Base-by-base conservation (phyloP, 31 red algal species). In the Pterothamnion heteromorphum region DNA sequence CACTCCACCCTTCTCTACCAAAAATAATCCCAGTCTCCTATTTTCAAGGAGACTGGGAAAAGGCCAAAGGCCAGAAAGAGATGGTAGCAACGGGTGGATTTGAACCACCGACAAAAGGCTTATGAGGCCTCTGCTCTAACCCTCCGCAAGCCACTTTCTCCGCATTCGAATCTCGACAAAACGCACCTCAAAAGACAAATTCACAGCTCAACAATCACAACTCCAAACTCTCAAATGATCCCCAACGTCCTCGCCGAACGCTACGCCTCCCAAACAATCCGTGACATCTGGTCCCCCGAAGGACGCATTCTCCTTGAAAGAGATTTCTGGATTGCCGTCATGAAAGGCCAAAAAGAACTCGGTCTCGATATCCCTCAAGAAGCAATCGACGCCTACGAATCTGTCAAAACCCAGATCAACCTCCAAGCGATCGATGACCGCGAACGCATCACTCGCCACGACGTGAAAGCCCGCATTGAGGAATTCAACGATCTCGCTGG, bases 181-280 rank as follows among this genome's bases (percentile, higher is more conserved):
- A 64, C n/a, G n/a, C n/a, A n/a, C n/a, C n/a, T n/a, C n/a, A n/a
- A n/a, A n/a, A n/a, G n/a, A n/a, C n/a, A n/a, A n/a, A n/a, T n/a
- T n/a, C n/a, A n/a, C n/a, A n/a, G n/a, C n/a, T n/a, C n/a, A n/a
- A n/a, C n/a, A n/a, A n/a, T n/a, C n/a, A 64, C 51, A 64, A 9
- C n/a, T n/a, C 51, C 14, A 9, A 64, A n/a, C 51, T 18, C n/a
- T 9, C 9, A 9, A 18, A n/a, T n/a, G 14, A 64, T 64, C 9
- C 51, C 51, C n/a, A 64, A 83, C 30, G 80, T 83, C 80, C 27
- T 83, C 14, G 80, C 80, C 9, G 80, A 83, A 27, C 80, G 80
- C 27, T 83, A 83, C 23, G 80, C 80, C 5, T 26, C n/a, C 23
- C 14, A 5, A 20, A 27, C 18, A 20, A 83, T 83, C 9, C 5